phyloP scores from a whole-genome alignment of 1,139 yeast genomes.

The Pichia sp. region DNA sequence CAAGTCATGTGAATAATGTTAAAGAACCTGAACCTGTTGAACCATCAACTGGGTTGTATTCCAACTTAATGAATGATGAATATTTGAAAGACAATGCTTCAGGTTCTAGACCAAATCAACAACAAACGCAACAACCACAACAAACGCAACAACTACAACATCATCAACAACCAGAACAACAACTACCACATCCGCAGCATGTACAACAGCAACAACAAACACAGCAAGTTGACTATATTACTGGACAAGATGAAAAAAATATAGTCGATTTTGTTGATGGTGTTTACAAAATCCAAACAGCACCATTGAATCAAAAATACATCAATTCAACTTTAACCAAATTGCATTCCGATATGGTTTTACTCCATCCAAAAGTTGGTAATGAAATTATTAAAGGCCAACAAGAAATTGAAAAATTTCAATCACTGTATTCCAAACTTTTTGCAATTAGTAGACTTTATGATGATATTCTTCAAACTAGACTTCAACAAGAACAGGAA shows the following conservation, averaged over 20 bases:
- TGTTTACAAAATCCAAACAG: slow-evolving; percentile 49
- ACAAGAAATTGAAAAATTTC: slow-evolving; percentile 60
- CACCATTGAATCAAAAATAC: slow-evolving; percentile 38
- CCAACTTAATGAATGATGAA: slow-evolving; percentile 16
- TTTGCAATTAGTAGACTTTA: slow-evolving; percentile 73
- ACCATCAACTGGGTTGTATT: slow-evolving; percentile 23
- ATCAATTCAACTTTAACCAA: slow-evolving; percentile 59
- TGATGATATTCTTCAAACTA: slow-evolving; percentile 69
- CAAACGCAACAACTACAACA: not conserved
- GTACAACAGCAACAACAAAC: not conserved
- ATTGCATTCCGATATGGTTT: slow-evolving; percentile 56
- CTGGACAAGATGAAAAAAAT: slow-evolving; percentile 59
- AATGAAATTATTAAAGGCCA: slow-evolving; percentile 57
- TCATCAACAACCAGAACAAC: not conserved
- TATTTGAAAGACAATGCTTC: not conserved
- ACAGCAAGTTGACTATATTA: slow-evolving; percentile 32
- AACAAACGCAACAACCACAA: slow-evolving; percentile 12
- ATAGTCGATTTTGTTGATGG: slow-evolving; percentile 64
- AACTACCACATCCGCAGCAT: not conserved
- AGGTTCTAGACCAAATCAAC: slow-evolving; percentile 1
- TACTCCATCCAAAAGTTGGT: slow-evolving; percentile 70
- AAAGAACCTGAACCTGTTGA: slow-evolving; percentile 16
- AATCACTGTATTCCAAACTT: slow-evolving; percentile 77
- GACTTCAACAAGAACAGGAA: slow-evolving; percentile 36
- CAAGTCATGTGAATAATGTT: not conserved